Evolutionary conservation across 192 early-diverging fungal genomes (phyloP).

Genomic region (Entomortierella lignicola): DNA sequence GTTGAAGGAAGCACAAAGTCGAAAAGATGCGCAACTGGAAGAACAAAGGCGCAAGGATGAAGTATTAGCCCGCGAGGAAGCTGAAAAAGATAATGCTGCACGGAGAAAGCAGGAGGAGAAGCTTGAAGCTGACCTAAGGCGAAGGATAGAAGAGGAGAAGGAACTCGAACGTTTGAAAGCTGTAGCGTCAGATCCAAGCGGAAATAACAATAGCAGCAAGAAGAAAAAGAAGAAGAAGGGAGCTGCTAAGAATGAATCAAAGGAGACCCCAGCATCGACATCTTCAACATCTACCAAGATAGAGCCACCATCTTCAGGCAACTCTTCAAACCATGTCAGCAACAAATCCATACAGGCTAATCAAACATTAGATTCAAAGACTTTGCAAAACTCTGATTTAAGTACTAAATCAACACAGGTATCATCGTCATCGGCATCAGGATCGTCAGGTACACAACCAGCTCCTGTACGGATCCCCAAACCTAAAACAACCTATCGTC

Average conservation of each 20-base stretch:
- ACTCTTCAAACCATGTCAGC: slow-evolving; percentile 6
- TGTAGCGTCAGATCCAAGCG: slow-evolving; percentile 41
- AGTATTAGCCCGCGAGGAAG: slow-evolving; percentile 44
- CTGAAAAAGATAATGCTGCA: slow-evolving; percentile 51
- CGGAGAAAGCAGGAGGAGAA: slow-evolving; percentile 57
- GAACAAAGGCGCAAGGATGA: slow-evolving; percentile 63
- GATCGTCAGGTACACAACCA: neutral
- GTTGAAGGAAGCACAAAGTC: slow-evolving; percentile 41
- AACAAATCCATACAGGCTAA: slow-evolving; percentile 2
- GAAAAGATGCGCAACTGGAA: slow-evolving; percentile 71
- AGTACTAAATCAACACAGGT: neutral
- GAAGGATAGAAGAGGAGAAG: slow-evolving; percentile 55
- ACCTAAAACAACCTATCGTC: slow-evolving; percentile 50
- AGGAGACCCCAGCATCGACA: slow-evolving; percentile 9
- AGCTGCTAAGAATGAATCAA: slow-evolving; percentile 14
- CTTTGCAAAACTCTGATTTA: neutral
- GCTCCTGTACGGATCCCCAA: slow-evolving; percentile 31
- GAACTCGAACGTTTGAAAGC: slow-evolving; percentile 49
- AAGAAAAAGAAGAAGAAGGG: slow-evolving; percentile 38
- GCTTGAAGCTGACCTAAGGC: slow-evolving; percentile 40
- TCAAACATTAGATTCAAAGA: neutral
- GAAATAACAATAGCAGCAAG: slow-evolving; percentile 36
- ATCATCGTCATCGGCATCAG: slow-evolving; percentile 2
- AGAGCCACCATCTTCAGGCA: neutral
- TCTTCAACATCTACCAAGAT: neutral